Evolutionary conservation across 164 flowering plant genomes (phyloP).

Genomic region (Aristolochia contorta): DNA sequence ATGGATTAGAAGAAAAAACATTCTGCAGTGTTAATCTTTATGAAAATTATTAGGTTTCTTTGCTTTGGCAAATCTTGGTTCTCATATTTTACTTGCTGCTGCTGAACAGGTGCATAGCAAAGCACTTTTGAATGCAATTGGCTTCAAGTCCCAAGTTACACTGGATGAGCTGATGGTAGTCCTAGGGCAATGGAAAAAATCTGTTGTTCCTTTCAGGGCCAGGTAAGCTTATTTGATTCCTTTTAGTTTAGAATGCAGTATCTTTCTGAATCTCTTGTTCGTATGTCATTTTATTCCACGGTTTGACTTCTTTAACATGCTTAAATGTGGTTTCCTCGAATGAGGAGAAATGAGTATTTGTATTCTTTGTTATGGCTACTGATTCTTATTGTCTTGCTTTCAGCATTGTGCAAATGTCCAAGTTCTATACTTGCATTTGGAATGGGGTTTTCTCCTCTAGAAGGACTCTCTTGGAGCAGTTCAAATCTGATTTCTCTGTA

Average conservation of each 20-base stretch:
- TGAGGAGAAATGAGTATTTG: neutral
- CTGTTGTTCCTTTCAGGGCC: conserved; percentile 44
- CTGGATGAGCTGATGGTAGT: conserved; percentile 44
- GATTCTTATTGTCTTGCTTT: conserved; percentile 1
- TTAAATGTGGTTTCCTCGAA: neutral
- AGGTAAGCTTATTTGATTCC: conserved; percentile 34
- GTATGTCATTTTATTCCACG: neutral
- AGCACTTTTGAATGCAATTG: conserved; percentile 44
- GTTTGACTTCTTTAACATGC: neutral
- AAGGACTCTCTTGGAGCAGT: conserved; percentile 25
- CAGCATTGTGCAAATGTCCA: conserved; percentile 86
- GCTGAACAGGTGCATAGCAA: conserved; percentile 47
- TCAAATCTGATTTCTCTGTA: conserved; percentile 50
- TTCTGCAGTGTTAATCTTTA: neutral
- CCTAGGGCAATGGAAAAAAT: conserved; percentile 44
- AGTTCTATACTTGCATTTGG: conserved; percentile 66
- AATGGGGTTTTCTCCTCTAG: conserved; percentile 35
- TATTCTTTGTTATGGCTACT: conserved; percentile 1
- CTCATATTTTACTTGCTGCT: neutral
- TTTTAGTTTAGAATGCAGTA: neutral
- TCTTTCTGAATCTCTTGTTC: neutral
- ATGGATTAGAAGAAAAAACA: neutral
- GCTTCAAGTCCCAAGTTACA: conserved; percentile 67
- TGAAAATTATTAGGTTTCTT: neutral
- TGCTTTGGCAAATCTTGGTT: neutral